Evolutionary conservation across 2,329 filamentous ascomycete species (phyloP), one percentile per base, ranked within the genome.

Genomic region (Nemania sp.): DNA sequence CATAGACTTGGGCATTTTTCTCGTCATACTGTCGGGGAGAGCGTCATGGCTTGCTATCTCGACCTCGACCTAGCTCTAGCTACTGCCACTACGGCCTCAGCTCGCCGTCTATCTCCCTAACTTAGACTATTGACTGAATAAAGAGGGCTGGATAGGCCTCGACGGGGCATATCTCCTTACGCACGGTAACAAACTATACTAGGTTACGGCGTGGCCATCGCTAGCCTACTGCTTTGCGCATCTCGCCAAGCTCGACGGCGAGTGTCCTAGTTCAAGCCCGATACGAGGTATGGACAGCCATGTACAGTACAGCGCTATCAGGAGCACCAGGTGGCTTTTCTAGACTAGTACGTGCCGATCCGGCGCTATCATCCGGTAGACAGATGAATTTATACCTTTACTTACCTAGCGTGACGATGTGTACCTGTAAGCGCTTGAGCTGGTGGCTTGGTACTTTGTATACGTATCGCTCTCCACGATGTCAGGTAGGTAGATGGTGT

Each of bases 321-420:
- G 29, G 13, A 11, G 13, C 38, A 20, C 5, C 10, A 27, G 5
- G 15, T 38, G 53, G 58, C 43, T 45, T 24, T 45, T 53, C 53
- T 22, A 24, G 10, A 3, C 29, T 54, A 60, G 43, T 61, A 58
- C 65, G 68, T 68, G 68, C 68, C 68, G 68, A 68, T 57, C 65
- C 68, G 68, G 61, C 64, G 47, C 56, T 53, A 49, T 62, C 22
- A 56, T 54, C 62, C 53, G 62, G 54, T 35, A 45, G 18, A 47
- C 29, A n/a, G 27, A 47, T 45, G 22, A 47, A 47, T 24, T 20
- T 62, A 41, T 41, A 41, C 38, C 18, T 41, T 15, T 41, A 15
- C 38, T 41, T 41, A 41, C 38, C 38, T 41, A 41, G 38, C 11
- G 38, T 41, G 11, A 5, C 11, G 8, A 41, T 5, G 4, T 41